Base-by-base conservation (phyloP, 306 rosid species). In the Prunus fruticosa region DNA sequence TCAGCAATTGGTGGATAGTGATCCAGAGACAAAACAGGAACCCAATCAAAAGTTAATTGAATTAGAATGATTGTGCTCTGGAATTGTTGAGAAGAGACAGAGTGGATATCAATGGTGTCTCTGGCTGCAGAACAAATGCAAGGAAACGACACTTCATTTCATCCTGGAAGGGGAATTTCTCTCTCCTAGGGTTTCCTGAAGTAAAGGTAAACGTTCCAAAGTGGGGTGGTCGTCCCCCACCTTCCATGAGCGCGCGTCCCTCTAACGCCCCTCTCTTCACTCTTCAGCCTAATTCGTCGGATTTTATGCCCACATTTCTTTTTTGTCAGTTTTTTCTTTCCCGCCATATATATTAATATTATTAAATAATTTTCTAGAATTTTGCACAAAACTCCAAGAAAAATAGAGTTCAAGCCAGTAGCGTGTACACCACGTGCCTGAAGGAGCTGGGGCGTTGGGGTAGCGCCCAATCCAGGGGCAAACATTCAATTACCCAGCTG, bases 161-260 rank as follows among this genome's bases (percentile, higher is more conserved):
- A 18, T 15, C 43, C 43, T 20, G 51, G 15, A 19, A 22, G 60
- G 32, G 20, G 4, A 22, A 32, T 20, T 27, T 69, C 50, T 25
- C 57, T 28, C 34, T 53, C 38, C 54, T 78, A 79, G 79, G 84
- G 80, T 49, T 83, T 49, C 80, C 51, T 5, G 51, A 50, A 16
- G 27, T 27, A 5, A 3, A 3, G 75, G 86, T 84, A 88, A 84
- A 77, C 90, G 67, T n/a, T 73, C 56, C 62, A 16, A 13, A 62
- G 23, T 15, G 60, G n/a, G 4, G 20, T n/a, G 19, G 68, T 53
- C 64, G 20, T 47, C 58, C 61, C 54, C 75, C 72, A 81, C 86
- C 76, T 53, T 52, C 79, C 50, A 10, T 6, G 18, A 67, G n/a
- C 46, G 81, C 84, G 86, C 82, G 86, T 83, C 76, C 9, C 0